Evolutionary conservation across 306 rosid genomes (phyloP).

Genomic region (Trichosanthes cucumerina): DNA sequence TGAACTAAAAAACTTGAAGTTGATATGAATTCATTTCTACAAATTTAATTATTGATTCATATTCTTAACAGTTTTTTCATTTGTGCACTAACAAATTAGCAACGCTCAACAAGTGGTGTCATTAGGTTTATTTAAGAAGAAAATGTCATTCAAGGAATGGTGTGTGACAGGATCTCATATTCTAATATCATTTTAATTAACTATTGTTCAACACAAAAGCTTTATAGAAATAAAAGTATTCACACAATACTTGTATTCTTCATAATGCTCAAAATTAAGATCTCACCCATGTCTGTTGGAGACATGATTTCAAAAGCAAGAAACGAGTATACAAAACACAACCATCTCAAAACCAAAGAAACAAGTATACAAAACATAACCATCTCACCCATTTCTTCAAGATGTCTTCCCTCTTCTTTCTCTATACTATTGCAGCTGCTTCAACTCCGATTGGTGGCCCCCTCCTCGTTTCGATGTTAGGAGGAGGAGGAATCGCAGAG

Average conservation of each 20-base stretch:
- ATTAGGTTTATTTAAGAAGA: no score
- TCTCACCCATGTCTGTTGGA: conserved; percentile 55
- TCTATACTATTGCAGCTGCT: conserved; percentile 25
- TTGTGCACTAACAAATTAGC: no score
- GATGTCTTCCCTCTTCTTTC: conserved; percentile 59
- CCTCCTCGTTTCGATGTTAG: background rate
- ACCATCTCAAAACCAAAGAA: conserved; percentile 39
- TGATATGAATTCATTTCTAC: no score
- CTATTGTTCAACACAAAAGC: no score
- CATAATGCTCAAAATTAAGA: conserved; percentile 44
- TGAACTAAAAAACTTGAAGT: no score
- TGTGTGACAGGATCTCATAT: no score
- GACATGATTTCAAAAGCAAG: conserved; percentile 43
- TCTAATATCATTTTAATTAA: no score
- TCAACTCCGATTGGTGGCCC: background rate
- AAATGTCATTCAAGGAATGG: no score
- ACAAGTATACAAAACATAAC: conserved; percentile 40
- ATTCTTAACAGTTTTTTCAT: no score
- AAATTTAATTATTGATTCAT: no score
- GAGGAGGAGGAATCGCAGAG: conserved; percentile 4
- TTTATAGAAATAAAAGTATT: background rate
- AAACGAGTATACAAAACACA: conserved; percentile 44
- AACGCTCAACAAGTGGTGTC: no score
- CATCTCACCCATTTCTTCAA: conserved; percentile 56
- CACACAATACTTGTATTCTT: conserved; percentile 43